Evolutionary conservation across 257 asterid genomes (phyloP).

Genomic region (Lithospermum erythrorhizon): DNA sequence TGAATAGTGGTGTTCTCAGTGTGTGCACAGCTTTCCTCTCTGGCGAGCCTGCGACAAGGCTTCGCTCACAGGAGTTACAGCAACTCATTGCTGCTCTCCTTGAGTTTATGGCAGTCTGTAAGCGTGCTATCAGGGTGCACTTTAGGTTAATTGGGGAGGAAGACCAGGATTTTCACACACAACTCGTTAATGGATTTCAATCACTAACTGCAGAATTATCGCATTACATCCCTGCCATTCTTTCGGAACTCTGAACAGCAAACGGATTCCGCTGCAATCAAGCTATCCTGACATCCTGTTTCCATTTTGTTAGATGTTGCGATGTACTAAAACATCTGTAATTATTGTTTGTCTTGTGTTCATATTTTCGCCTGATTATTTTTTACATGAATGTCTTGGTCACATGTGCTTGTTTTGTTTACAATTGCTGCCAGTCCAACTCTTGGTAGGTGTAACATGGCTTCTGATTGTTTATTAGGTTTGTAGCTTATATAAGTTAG

Average conservation of each 20-base stretch:
- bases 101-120: constrained; percentile 98
- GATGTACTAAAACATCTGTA: not conserved
- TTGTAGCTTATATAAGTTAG: not conserved
- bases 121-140: constrained; percentile 95
- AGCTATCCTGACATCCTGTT: not conserved
- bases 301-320: not conserved
- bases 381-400: not conserved
- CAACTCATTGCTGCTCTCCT: constrained; percentile 94
- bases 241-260: constrained; percentile 65
- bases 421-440: too few relatives aligned
- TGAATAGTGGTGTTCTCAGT: constrained; percentile 94
- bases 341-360: not conserved
- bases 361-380: not conserved
- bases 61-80: constrained; percentile 92
- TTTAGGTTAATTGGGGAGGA: constrained; percentile 90
- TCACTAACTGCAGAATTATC: constrained; percentile 97
- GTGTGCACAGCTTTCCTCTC: constrained; percentile 98
- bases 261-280: not conserved
- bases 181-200: constrained; percentile 96
- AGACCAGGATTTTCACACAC: constrained; percentile 96
- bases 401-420: not conserved
- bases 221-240: constrained; percentile 98
- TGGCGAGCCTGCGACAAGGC: constrained; percentile 98
- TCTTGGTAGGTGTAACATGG: not conserved
- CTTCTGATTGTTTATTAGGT: not conserved